Evolutionary conservation across 345 rosid species (phyloP).

Genomic region (Isatis tinctoria): DNA sequence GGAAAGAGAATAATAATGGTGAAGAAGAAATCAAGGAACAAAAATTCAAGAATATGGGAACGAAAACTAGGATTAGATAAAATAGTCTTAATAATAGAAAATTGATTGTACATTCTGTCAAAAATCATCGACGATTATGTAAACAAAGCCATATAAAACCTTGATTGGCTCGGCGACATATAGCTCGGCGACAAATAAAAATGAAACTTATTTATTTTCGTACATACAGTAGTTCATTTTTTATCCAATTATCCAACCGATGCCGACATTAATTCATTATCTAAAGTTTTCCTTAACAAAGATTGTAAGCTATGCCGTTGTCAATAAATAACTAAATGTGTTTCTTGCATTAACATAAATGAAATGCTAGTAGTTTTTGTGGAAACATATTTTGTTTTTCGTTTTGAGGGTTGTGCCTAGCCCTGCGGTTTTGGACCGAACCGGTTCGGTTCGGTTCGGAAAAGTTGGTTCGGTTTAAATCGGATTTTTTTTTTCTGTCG

Average conservation of each 20-base stretch:
- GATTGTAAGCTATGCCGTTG: neutral
- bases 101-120: constrained; percentile 16
- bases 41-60: constrained; percentile 13
- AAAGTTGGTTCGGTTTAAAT: too few species aligned
- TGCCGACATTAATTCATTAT: constrained; percentile 23
- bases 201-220: neutral
- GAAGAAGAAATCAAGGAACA: constrained; percentile 29
- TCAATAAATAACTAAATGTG: constrained; percentile 27
- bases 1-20: constrained; percentile 29
- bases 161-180: constrained; percentile 33
- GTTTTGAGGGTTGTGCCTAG: too few species aligned
- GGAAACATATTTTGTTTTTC: neutral
- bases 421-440: too few species aligned
- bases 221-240: neutral
- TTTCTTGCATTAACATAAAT: constrained; percentile 21
- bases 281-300: neutral
- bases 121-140: constrained; percentile 6
- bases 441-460: too few species aligned
- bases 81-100: neutral
- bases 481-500: too few species aligned
- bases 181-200: constrained; percentile 8
- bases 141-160: constrained; percentile 20
- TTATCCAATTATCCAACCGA: constrained; percentile 18
- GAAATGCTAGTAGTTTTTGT: neutral
- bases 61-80: constrained; percentile 18